phyloP scores from a whole-genome alignment of 2,329 filamentous ascomycete genomes.

The Eutypa lata region DNA sequence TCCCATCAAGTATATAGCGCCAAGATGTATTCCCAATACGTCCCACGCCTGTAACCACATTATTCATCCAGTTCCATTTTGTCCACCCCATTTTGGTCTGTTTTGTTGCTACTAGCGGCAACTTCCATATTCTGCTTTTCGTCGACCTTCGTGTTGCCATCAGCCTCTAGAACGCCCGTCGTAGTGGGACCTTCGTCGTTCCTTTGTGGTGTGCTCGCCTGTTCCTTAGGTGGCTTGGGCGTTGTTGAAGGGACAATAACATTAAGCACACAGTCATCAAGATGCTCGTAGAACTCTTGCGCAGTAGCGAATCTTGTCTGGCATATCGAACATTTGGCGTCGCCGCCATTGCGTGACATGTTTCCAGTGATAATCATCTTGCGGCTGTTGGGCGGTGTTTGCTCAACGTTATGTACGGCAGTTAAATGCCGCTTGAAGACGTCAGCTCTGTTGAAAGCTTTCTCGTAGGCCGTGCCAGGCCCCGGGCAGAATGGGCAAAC shows the following conservation, averaged over 20 bases:
- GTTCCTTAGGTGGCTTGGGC: constrained; percentile 27
- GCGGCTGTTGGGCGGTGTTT: constrained; percentile 86
- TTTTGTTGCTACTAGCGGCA: constrained; percentile 7
- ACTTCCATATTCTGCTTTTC: constrained; percentile 13
- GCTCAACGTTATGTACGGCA: constrained; percentile 86
- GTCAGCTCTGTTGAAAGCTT: constrained; percentile 92
- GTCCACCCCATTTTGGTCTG: constrained; percentile 19
- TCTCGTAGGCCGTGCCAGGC: constrained; percentile 83
- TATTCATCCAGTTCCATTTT: constrained; percentile 30
- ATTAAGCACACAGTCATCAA: constrained; percentile 65
- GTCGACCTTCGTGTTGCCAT: constrained; percentile 17
- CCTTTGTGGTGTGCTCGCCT: constrained; percentile 23
- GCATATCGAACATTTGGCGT: constrained; percentile 90
- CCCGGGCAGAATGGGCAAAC: constrained; percentile 93
- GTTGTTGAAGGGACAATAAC: constrained; percentile 49
- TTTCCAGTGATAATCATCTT: constrained; percentile 52
- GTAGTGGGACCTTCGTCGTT: constrained; percentile 17
- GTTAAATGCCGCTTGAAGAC: constrained; percentile 95
- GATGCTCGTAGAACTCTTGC: constrained; percentile 96
- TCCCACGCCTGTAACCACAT: constrained; percentile 10
- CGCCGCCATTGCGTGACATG: constrained; percentile 40
- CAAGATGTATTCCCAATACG: background rate
- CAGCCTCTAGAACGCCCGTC: constrained; percentile 18
- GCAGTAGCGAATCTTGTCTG: constrained; percentile 74
- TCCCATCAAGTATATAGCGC: constrained; percentile 1